phyloP scores from a whole-genome alignment of 495 filamentous ascomycete species.

The Penicillium egyptiacum region DNA sequence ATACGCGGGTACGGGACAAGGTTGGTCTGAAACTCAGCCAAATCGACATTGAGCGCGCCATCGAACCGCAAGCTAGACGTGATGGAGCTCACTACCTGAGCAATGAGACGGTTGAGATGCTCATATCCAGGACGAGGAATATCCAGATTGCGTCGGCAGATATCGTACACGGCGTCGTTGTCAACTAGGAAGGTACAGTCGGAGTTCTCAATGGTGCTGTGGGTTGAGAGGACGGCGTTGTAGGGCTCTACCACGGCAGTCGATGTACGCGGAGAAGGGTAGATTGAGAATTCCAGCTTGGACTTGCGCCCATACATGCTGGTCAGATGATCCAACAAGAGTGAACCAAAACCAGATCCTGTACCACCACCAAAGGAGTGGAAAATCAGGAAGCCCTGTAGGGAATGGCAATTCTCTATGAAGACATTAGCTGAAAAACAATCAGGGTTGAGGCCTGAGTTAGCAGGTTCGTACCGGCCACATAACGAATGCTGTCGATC shows the following conservation, averaged over 20 bases:
- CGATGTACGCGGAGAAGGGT: conserved; percentile 81
- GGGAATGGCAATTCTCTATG: conserved; percentile 83
- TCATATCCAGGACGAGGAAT: conserved; percentile 84
- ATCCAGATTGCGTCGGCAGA: conserved; percentile 85
- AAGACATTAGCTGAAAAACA: not conserved
- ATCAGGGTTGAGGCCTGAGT: not conserved
- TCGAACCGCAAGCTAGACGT: conserved; percentile 89
- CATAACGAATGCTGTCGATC: conserved; percentile 80
- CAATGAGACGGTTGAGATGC: conserved; percentile 87
- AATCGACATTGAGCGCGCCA: conserved; percentile 85
- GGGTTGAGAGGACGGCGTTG: conserved; percentile 87
- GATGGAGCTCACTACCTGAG: conserved; percentile 89
- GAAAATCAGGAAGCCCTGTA: conserved; percentile 92
- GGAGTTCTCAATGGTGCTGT: conserved; percentile 91
- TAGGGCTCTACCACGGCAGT: conserved; percentile 92
- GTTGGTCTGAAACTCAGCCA: conserved; percentile 96
- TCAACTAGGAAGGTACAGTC: conserved; percentile 93
- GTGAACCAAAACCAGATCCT: conserved; percentile 85
- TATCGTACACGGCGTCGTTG: conserved; percentile 91
- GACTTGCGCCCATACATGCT: conserved; percentile 93
- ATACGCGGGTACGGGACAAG: conserved; percentile 89
- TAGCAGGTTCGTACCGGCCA: conserved; percentile 59
- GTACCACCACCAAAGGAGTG: conserved; percentile 94
- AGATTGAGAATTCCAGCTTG: conserved; percentile 91
- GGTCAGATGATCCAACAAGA: conserved; percentile 82